Evolutionary conservation across 2,329 filamentous ascomycete genomes (phyloP), one percentile per base, ranked within the genome.

Genomic region (Penicillium occitanis): DNA sequence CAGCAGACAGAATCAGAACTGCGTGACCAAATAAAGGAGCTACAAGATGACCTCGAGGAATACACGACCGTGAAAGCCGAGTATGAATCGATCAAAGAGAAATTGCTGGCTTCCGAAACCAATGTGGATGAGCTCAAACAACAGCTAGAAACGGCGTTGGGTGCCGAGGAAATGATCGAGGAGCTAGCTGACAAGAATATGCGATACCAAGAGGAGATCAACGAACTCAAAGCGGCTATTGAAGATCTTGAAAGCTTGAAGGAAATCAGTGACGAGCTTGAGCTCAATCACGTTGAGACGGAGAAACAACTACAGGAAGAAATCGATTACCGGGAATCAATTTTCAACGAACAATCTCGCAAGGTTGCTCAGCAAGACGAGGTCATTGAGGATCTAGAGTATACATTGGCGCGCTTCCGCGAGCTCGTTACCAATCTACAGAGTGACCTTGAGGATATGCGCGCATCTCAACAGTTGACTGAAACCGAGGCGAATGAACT

Each of bases 261-360:
- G 75, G 94, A 99, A 75, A 88, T 98, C 71, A 96, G 92, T 71
- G 93, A 98, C 73, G 95, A 99, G 78, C 87, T 99, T 3, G 93
- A 97, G 76, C 87, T 92, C 72, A 97, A 97, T 74, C 93, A 97
- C 74, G 87, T 95, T 3, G 93, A 97, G 74, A 91, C 93, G 42
- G 92, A 96, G 76, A 96, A 94, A 77, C 93, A 98, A 75, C 87
- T 99, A 78, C 93, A 97, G 76, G 91, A 96, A 72, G 93, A 97
- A 72, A 87, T 98, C 64, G 93, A 97, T 75, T 91, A 92, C 79
- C 92, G 91, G 76, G 93, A 97, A 69, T 87, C 85, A 64, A 81
- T 97, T 67, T 91, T 97, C 69, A 84, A 87, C n/a, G 94, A 98
- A 74, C 91, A 96, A 73, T 85, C 85, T 40, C 88, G 90, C 66